These are phyloP conservation scores for Rhodotorula graminis DNA, from an alignment of 768 basidiomycete genomes.

Conservation along the genomic window DNA sequence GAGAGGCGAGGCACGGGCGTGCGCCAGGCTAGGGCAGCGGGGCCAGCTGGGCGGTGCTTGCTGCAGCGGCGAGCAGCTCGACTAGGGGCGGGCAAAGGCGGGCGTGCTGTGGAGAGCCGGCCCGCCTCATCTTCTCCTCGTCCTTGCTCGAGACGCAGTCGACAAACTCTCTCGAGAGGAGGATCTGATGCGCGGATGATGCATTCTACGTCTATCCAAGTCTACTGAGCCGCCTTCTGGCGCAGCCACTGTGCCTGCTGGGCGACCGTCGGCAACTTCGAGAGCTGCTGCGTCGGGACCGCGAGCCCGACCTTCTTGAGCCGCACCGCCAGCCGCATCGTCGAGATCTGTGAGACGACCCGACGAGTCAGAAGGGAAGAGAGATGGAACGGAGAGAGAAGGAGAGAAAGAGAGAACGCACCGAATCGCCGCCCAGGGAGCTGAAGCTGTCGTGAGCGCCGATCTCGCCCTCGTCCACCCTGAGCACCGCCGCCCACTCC, in stretches of 20 bases:
- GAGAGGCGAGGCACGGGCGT: not conserved
- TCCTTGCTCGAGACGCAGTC: no score
- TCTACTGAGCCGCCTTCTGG: not conserved
- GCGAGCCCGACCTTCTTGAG: slow-evolving; percentile 14
- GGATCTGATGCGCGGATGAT: no score
- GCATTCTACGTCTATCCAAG: not conserved
- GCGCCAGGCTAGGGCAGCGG: not conserved
- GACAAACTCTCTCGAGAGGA: no score
- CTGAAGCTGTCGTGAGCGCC: slow-evolving; percentile 22
- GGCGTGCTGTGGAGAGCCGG: no score
- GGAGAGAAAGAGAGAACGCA: not conserved
- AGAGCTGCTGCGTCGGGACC: slow-evolving; percentile 20
- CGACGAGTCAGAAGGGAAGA: not conserved
- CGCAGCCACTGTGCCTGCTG: slow-evolving; percentile 21
- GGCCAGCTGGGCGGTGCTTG: not conserved
- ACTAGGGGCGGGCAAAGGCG: no score
- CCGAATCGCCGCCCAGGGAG: slow-evolving; percentile 35
- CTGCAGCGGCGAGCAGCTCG: no score
- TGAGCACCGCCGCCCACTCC: slow-evolving; percentile 26
- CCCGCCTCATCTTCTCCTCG: no score
- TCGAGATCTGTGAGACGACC: slow-evolving; percentile 4
- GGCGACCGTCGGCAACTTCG: slow-evolving; percentile 17
- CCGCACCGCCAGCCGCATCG: slow-evolving; percentile 30
- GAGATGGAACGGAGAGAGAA: not conserved
- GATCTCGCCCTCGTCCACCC: slow-evolving; percentile 7